Evolutionary conservation across 805 yeast genomes (phyloP), one percentile per base, ranked within the genome.

Genomic region (Suhomyces canberraensis): DNA sequence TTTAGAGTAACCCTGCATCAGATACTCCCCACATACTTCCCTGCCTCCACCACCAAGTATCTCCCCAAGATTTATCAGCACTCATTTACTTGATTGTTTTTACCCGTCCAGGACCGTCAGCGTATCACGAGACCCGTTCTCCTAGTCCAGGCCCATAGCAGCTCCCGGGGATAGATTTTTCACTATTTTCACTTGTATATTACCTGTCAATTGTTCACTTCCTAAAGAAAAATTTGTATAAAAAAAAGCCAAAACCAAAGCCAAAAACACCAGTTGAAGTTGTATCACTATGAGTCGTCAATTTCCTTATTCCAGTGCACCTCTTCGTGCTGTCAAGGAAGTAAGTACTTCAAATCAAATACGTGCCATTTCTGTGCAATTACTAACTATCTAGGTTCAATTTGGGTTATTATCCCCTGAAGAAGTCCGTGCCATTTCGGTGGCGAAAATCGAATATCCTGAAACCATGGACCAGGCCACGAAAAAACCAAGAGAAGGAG

Each of bases 401-500:
- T 95, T 93, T 73, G 98, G 99, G 45, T 80, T 93, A 54, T 79
- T 93, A 46, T 89, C 98, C 20, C 98, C 99, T 18, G 98, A 93
- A 70, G 98, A 93, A 73, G 61, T 62, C 25, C 84, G 96, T 64
- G 97, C 98, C 33, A 90, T 93, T 49, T 87, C 96, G 44, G 98
- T 95, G 42, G 98, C 97, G 29, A 93, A 93, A 60, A 88, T 93
- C 56, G 97, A 91, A 64, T 93, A 85, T 56, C 98, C 99, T 16
- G 99, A 93, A 66, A 93, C 97, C n/a, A 93, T 93, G 96, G 98
- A 93, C 63, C 97, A 90, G 63, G 79, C 96, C 26, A 89, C 95
- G 41, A 84, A 84, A 58, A 85, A 86, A 47, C 97, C 98, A 32
- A 81, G 97, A 61, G 90, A 89, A 48, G 97, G 97, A 46, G 99